A percentile compares a stretch with the other conserved stretches of the same genome.
phyloP scores from a whole-genome alignment of 2,329 filamentous ascomycete genomes.

The Seiridium cupressi region DNA sequence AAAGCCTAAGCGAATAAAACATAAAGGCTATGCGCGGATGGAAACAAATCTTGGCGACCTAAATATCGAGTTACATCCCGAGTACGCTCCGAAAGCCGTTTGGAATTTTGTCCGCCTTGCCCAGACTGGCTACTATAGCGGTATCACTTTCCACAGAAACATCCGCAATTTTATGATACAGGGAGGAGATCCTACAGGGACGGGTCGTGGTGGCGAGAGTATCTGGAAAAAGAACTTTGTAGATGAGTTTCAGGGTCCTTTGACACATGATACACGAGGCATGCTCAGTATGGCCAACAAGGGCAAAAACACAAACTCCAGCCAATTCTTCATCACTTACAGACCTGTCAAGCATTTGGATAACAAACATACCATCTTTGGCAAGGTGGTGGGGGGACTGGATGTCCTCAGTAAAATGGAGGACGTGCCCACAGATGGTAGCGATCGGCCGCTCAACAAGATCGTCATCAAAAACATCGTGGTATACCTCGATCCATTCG shows the following conservation, averaged over 20 bases:
- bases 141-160: constrained; percentile 85
- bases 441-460: constrained; percentile 72
- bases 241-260: constrained; percentile 88
- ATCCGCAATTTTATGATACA: constrained; percentile 98
- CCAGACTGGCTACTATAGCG: constrained; percentile 86
- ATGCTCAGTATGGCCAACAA: constrained; percentile 96
- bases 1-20: constrained; percentile 82
- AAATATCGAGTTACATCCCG: constrained; percentile 86
- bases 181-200: constrained; percentile 90
- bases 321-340: constrained; percentile 94
- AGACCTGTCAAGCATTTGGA: constrained; percentile 82
- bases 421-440: constrained; percentile 70
- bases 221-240: constrained; percentile 94
- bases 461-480: constrained; percentile 80
- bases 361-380: constrained; percentile 96
- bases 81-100: constrained; percentile 87
- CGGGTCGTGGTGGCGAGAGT: constrained; percentile 83
- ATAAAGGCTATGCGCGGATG: constrained; percentile 87
- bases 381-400: constrained; percentile 73
- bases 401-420: constrained; percentile 76
- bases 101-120: constrained; percentile 94
- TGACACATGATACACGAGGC: constrained; percentile 79
- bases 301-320: constrained; percentile 95
- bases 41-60: constrained; percentile 82
- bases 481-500: constrained; percentile 91